A percentile compares a stretch with the other conserved stretches of the same genome.
These are phyloP conservation scores for Circinella umbellata DNA, from an alignment of 371 early-diverging fungal species.

Conservation along the genomic window DNA sequence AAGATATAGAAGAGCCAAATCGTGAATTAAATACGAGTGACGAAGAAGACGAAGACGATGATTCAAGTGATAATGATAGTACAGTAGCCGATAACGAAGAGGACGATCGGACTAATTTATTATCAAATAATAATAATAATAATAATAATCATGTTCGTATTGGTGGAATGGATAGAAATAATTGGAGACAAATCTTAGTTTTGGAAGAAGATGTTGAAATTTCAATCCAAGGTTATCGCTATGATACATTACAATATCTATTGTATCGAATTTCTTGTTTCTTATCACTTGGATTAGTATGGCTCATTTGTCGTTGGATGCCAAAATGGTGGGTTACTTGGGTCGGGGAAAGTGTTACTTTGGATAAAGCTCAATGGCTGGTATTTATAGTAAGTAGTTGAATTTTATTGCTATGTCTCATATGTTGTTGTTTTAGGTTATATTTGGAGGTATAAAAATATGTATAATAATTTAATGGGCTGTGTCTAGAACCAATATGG, in stretches of 20 bases:
- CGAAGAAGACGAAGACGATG: conserved; percentile 35
- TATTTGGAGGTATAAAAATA: too few species aligned
- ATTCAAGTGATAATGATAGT: conserved; percentile 22
- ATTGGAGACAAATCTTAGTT: conserved; percentile 32
- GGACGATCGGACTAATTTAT: not conserved
- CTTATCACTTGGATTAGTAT: conserved; percentile 72
- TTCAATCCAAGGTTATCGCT: conserved; percentile 68
- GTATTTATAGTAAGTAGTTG: conserved; percentile 58
- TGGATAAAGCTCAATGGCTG: conserved; percentile 74
- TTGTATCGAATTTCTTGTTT: conserved; percentile 69
- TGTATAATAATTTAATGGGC: not conserved
- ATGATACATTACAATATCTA: conserved; percentile 42
- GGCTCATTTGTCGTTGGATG: conserved; percentile 85
- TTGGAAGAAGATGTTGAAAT: conserved; percentile 58
- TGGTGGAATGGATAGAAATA: conserved; percentile 11
- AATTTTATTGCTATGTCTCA: too few species aligned
- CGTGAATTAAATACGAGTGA: conserved; percentile 39
- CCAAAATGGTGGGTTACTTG: conserved; percentile 74
- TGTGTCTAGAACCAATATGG: conserved; percentile 73
- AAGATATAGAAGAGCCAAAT: conserved; percentile 18
- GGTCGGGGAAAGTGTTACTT: conserved; percentile 59
- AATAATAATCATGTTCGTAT: conserved; percentile 13
- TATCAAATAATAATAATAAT: not conserved
- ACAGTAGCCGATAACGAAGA: conserved; percentile 33
- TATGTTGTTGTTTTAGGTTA: too few species aligned